Evolutionary conservation across 805 yeast genomes (phyloP), one percentile per base, ranked within the genome.

Genomic region (Ogataea pilisensis): DNA sequence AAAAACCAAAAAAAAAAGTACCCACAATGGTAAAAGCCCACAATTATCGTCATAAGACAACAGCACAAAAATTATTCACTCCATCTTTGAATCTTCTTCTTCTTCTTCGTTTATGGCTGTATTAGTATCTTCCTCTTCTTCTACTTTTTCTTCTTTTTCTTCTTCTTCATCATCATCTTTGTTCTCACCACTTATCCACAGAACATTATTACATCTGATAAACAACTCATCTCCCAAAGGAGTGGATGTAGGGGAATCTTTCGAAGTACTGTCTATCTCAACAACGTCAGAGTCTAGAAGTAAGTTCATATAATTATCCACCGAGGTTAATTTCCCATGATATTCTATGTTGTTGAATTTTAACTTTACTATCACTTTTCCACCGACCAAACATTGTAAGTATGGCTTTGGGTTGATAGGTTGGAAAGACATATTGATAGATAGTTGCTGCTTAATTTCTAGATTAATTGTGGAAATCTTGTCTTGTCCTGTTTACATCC

Each of bases 261-360:
- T 60, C 76, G 36, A 65, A 69, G 29, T 75, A 72, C 43, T 69
- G 33, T 60, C 63, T 13, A 58, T 48, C 54, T 76, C 82, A 22
- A 49, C 44, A 2, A 78, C 70, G 27, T 61, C 78, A 22, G 80
- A 75, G 27, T 76, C 82, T 31, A 90, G 63, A 56, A 85, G 89
- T 26, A 93, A 49, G 54, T 93, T 93, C 91, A 93, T 91, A 65
- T 93, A 93, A 53, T 86, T 85, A 59, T 93, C 99, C 19, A 86
- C 83, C 2, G 95, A 79, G 4, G 80, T 64, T 33, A 93, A 71
- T 17, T 62, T 74, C 1, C 99, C 99, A 44, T 69, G 75, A 63
- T 93, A 93, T 60, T 89, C 95, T 9, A 95, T 85, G 49, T 76
- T 76, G 56, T 89, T 91, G 83, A 96, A 93, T 60, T 93, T 93